A percentile compares a stretch with the other conserved stretches of the same genome.
phyloP scores from a whole-genome alignment of 2,329 filamentous ascomycete genomes.

The Elsinoe batatas region DNA sequence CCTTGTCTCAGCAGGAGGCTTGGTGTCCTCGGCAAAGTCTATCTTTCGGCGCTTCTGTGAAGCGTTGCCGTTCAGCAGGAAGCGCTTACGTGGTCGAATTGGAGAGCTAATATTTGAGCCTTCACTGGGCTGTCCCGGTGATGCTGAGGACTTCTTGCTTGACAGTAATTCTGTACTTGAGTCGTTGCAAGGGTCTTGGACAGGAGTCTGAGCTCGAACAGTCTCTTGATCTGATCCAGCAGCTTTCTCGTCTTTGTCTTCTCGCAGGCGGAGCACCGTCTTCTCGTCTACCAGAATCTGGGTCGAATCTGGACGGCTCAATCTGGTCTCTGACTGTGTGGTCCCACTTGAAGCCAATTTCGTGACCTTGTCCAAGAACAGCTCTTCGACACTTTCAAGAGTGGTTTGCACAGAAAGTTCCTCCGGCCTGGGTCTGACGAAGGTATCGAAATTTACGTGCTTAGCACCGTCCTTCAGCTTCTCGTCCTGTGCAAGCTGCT shows the following conservation, averaged over 20 bases:
- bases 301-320: slow-evolving; percentile 6
- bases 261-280: slow-evolving; percentile 42
- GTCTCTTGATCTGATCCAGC: slow-evolving; percentile 24
- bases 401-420: slow-evolving; percentile 57
- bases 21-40: background rate
- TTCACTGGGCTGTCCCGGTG: background rate
- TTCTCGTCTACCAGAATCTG: slow-evolving; percentile 54
- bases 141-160: background rate
- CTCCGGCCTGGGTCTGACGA: slow-evolving; percentile 42
- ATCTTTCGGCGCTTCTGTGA: slow-evolving; percentile 8
- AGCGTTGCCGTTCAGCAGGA: background rate
- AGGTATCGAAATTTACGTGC: slow-evolving; percentile 53
- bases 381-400: slow-evolving; percentile 74
- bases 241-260: slow-evolving; percentile 30
- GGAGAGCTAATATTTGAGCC: background rate
- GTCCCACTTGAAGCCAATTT: background rate
- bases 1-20: background rate
- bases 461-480: slow-evolving; percentile 36
- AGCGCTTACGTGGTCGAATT: background rate
- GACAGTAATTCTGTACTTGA: no score
- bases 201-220: background rate
- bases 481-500: slow-evolving; percentile 56
- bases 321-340: background rate
- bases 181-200: background rate
- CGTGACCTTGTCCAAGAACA: slow-evolving; percentile 60